A percentile compares a stretch with the other conserved stretches of the same genome.
Conservation (phyloP, 495 filamentous ascomycete genomes). For the Alectoria sarmentosa region DNA sequence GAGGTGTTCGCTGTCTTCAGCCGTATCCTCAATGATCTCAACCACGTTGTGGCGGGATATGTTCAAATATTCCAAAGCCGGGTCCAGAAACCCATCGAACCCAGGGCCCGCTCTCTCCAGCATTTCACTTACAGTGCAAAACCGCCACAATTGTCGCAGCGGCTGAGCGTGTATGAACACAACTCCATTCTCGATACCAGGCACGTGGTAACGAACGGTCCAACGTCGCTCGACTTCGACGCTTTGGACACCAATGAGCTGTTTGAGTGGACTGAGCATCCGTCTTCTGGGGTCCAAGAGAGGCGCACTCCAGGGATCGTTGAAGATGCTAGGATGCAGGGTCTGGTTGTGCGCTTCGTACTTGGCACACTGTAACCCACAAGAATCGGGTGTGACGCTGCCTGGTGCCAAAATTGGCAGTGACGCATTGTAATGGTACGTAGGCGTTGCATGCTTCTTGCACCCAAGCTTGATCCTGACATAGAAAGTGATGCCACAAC, state of each 20-base stretch:
- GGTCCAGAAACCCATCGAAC: neutral
- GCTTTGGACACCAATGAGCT: neutral
- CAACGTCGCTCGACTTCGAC: slow-evolving; percentile 15
- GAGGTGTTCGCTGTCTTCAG: neutral
- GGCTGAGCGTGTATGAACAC: neutral
- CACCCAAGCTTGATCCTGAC: slow-evolving; percentile 7
- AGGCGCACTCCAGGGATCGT: neutral
- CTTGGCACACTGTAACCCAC: neutral
- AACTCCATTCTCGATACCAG: neutral
- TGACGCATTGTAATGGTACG: neutral
- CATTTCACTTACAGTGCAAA: slow-evolving; percentile 5
- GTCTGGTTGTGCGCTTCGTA: neutral
- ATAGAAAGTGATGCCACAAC: slow-evolving; percentile 7
- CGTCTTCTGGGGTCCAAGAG: slow-evolving; percentile 9
- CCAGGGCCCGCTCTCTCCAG: neutral
- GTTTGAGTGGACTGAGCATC: slow-evolving; percentile 8
- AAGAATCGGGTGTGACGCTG: neutral
- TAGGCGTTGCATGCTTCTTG: no score
- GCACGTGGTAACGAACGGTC: neutral
- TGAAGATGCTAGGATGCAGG: neutral
- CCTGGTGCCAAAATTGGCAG: neutral
- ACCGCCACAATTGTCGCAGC: neutral
- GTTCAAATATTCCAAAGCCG: neutral
- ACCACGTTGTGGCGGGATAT: neutral
- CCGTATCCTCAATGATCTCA: slow-evolving; percentile 1